Conservation (phyloP, 345 rosid genomes). For the Dipteronia sinensis region DNA sequence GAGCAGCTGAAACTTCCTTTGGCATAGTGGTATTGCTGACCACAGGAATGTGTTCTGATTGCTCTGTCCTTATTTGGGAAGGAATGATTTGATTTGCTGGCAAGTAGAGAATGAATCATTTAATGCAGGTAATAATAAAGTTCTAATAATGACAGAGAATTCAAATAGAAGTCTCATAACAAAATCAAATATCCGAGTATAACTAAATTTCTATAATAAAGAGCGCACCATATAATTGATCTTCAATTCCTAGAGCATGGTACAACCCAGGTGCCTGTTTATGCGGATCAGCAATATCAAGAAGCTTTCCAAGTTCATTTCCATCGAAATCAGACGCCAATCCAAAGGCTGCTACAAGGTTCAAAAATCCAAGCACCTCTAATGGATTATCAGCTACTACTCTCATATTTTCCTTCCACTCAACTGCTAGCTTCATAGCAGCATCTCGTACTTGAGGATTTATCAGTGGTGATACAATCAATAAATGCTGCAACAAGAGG, state of each 20-base stretch:
- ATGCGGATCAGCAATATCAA: constrained; percentile 34
- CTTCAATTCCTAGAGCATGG: constrained; percentile 35
- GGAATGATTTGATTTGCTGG: constrained; percentile 13
- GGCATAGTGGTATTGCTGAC: constrained; percentile 1
- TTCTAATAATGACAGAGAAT: not conserved
- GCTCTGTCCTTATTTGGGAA: constrained; percentile 5
- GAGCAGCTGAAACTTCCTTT: constrained; percentile 22
- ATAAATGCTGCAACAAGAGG: constrained; percentile 50
- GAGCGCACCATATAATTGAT: constrained; percentile 36
- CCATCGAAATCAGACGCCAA: constrained; percentile 34
- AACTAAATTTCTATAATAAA: not conserved
- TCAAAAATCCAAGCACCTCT: constrained; percentile 49
- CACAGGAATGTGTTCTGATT: not conserved
- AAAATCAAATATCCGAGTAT: not conserved
- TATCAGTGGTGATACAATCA: constrained; percentile 39
- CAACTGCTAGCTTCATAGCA: constrained; percentile 42
- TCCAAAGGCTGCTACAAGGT: constrained; percentile 46
- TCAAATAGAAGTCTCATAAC: not conserved
- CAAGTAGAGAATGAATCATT: constrained; percentile 3
- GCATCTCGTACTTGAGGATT: constrained; percentile 32
- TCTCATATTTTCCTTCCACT: constrained; percentile 44
- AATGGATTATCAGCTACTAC: constrained; percentile 29
- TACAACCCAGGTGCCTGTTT: constrained; percentile 34
- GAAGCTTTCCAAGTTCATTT: constrained; percentile 31
- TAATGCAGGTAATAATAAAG: not conserved